A percentile compares a stretch with the other conserved stretches of the same genome.
phyloP scores from a whole-genome alignment of 257 asterid genomes.

The Primulina tabacum region DNA sequence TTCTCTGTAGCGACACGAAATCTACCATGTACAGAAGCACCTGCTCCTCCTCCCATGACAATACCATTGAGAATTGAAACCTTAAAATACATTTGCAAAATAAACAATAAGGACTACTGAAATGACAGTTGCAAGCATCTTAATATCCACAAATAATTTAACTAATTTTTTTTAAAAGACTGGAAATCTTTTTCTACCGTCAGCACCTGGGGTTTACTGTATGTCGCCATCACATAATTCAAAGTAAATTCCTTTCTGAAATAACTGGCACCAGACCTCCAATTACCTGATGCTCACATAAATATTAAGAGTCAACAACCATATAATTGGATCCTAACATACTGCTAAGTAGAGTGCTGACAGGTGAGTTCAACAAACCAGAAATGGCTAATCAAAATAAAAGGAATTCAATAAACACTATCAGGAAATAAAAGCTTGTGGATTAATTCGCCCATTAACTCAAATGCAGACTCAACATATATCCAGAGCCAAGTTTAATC shows the following conservation, averaged over 20 bases:
- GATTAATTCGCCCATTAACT: background rate
- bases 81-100: constrained; percentile 35
- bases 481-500: background rate
- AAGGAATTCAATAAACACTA: background rate
- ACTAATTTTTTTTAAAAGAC: background rate
- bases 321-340: constrained; percentile 13
- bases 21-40: constrained; percentile 83
- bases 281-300: constrained; percentile 54
- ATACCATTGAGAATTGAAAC: constrained; percentile 90
- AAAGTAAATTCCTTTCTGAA: constrained; percentile 59
- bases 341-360: constrained; percentile 14
- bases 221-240: constrained; percentile 81
- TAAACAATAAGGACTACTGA: constrained; percentile 2
- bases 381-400: background rate
- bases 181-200: constrained; percentile 18
- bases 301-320: constrained; percentile 24
- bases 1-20: constrained; percentile 90
- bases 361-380: constrained; percentile 7
- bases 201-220: constrained; percentile 78
- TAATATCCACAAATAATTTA: background rate
- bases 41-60: constrained; percentile 99
- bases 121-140: constrained; percentile 16
- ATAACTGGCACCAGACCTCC: constrained; percentile 62
- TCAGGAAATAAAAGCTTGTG: background rate
- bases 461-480: constrained; percentile 10